Base-by-base conservation (phyloP, 805 yeast genomes). In the Candida cerambycidarum region DNA sequence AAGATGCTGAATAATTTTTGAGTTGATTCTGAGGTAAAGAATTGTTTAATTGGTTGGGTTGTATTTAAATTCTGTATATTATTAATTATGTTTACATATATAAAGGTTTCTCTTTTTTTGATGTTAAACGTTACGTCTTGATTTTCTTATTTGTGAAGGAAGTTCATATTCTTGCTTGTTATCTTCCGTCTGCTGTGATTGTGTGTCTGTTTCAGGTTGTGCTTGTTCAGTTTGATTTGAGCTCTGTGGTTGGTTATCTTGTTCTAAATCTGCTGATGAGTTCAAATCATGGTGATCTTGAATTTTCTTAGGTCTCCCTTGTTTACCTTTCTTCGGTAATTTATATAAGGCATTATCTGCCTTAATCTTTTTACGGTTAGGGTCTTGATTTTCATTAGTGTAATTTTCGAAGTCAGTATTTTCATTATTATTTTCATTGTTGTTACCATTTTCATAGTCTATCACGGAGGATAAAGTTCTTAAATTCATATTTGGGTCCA, bases 401-500 rank as follows among this genome's bases (percentile, higher is more conserved):
- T 14, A 33, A 21, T 18, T 13, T 7, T 32, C 19, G 16, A 14
- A 27, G 14, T 19, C 35, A 19, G 28, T n/a, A 9, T 19, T 38
- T 8, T 35, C 13, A n/a, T 35, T 30, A 7, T 21, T 17, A 29
- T 18, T 38, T 8, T 35, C 13, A n/a, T 35, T 30, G 7, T 21
- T 17, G 19, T 18, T 27, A 10, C 14, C 11, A 14, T 41, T 45
- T 24, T 38, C 42, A 21, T 49, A 47, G 16, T 48, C 42, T 12
- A 49, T 42, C 3, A 49, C 53, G 8, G 53, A 35, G 2, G 53
- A 49, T 23, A 49, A 35, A 17, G 53, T 49, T 19, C 44, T 39
- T 11, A 49, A 38, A 34, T 49, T 49, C 13, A 37, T 41, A 16
- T 44, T 45, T 12, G 50, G 48, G 16, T 49, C 50, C 24, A 24